Percentiles rank a stretch among this genome's conserved stretches.
phyloP scores from a whole-genome alignment of 352 stramenopile genomes.

The Phytophthora litchii region DNA sequence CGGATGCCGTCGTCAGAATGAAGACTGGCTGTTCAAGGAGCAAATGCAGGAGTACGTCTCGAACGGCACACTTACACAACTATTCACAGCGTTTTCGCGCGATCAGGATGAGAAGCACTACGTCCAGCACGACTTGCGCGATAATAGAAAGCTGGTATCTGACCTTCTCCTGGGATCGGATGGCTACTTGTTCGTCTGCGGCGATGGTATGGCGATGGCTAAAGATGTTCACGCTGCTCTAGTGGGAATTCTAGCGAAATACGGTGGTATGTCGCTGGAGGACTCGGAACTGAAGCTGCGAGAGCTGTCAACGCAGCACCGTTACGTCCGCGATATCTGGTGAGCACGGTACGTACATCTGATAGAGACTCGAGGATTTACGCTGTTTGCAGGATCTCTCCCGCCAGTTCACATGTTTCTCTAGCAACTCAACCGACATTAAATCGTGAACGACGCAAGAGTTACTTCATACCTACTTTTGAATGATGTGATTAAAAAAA shows the following conservation, averaged over 20 bases:
- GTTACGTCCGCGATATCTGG: constrained; percentile 93
- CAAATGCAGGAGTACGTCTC: constrained; percentile 81
- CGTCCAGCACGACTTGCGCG: constrained; percentile 89
- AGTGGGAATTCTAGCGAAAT: constrained; percentile 72
- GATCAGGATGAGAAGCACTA: constrained; percentile 93
- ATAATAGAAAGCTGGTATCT: constrained; percentile 65
- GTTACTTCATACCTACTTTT: constrained; percentile 1
- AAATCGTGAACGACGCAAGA: constrained; percentile 19
- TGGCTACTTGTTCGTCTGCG: constrained; percentile 94
- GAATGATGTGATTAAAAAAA: not conserved
- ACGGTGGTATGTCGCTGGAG: constrained; percentile 57
- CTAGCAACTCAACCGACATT: constrained; percentile 8
- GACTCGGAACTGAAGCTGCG: constrained; percentile 67
- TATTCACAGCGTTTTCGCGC: constrained; percentile 93
- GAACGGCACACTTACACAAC: constrained; percentile 75
- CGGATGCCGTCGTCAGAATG: constrained; percentile 85
- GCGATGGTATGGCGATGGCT: constrained; percentile 95
- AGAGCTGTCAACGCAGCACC: constrained; percentile 64
- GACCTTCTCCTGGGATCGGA: constrained; percentile 78
- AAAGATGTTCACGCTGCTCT: constrained; percentile 94
- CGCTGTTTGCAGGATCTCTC: constrained; percentile 28
- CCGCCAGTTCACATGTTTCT: constrained; percentile 25
- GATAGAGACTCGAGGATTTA: constrained; percentile 8
- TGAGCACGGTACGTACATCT: constrained; percentile 29
- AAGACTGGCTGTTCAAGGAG: constrained; percentile 94